These are phyloP conservation scores for Spatholobus suberectus DNA, from an alignment of 306 rosid genomes.

Conservation along the genomic window DNA sequence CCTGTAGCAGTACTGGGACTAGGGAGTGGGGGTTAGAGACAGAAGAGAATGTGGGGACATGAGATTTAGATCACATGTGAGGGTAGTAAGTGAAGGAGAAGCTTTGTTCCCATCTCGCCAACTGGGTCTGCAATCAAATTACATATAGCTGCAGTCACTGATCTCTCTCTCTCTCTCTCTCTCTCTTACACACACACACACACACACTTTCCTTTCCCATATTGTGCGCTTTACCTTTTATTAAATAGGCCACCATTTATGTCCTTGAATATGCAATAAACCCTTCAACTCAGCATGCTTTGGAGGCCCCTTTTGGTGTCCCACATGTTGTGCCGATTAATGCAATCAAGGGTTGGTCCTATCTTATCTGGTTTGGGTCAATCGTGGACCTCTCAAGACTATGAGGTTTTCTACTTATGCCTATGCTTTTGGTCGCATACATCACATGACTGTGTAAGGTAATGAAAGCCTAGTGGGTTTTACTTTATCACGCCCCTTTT, in stretches of 20 bases:
- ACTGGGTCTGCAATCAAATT: conserved; percentile 33
- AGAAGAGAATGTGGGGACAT: neutral
- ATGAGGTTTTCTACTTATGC: conserved; percentile 7
- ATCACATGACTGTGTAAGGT: conserved; percentile 21
- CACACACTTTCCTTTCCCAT: neutral
- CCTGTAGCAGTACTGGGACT: neutral
- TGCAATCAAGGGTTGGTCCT: neutral
- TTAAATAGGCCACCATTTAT: conserved; percentile 19
- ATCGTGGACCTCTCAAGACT: conserved; percentile 20
- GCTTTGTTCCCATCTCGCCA: conserved; percentile 30
- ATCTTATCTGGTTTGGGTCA: neutral
- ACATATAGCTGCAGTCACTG: neutral
- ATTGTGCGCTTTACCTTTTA: neutral
- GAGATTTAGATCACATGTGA: conserved; percentile 30
- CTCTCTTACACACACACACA: no score
- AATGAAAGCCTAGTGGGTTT: neutral
- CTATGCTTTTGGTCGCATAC: conserved; percentile 9
- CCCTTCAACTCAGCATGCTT: neutral
- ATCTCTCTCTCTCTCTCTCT: neutral
- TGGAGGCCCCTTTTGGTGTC: conserved; percentile 25
- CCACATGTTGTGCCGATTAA: conserved; percentile 24
- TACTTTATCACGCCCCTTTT: neutral
- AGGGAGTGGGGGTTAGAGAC: neutral
- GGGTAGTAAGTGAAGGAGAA: neutral
- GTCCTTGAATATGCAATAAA: conserved; percentile 1